These are phyloP conservation scores for Huntiella moniliformis DNA, from an alignment of 2,329 filamentous ascomycete genomes.

Conservation along the genomic window DNA sequence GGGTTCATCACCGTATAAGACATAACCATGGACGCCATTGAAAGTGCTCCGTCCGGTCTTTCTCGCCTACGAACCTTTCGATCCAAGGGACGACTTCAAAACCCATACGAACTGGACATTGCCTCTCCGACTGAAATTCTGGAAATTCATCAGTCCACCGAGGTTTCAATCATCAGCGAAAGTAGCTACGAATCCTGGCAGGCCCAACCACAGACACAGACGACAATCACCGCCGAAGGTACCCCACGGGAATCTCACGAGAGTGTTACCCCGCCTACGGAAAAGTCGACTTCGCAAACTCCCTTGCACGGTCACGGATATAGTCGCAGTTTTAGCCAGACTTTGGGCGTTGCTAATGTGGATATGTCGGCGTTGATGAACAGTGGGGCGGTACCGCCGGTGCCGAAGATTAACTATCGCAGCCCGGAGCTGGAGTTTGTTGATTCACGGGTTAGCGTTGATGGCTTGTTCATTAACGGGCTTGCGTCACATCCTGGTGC, in stretches of 20 bases:
- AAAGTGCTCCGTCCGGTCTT: conserved; percentile 1
- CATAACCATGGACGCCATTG: background rate
- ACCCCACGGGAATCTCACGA: background rate
- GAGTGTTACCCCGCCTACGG: background rate
- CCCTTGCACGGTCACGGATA: background rate
- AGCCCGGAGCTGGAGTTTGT: background rate
- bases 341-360: background rate
- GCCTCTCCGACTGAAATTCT: conserved; percentile 1
- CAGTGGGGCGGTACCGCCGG: background rate
- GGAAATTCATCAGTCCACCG: conserved; percentile 10
- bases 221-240: background rate
- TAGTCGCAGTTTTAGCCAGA: conserved; percentile 1
- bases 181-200: background rate
- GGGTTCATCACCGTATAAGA: no score
- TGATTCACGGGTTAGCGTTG: background rate
- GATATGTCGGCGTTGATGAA: background rate
- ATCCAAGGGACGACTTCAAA: background rate
- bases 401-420: background rate
- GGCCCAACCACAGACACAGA: background rate
- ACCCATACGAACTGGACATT: conserved; percentile 2
- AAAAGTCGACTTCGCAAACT: background rate
- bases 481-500: conserved; percentile 6
- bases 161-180: conserved; percentile 1
- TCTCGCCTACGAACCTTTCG: conserved; percentile 4
- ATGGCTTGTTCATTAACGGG: conserved; percentile 8